These are phyloP conservation scores for Achaetomiella virescens DNA, from an alignment of 495 filamentous ascomycete genomes.

Conservation along the genomic window DNA sequence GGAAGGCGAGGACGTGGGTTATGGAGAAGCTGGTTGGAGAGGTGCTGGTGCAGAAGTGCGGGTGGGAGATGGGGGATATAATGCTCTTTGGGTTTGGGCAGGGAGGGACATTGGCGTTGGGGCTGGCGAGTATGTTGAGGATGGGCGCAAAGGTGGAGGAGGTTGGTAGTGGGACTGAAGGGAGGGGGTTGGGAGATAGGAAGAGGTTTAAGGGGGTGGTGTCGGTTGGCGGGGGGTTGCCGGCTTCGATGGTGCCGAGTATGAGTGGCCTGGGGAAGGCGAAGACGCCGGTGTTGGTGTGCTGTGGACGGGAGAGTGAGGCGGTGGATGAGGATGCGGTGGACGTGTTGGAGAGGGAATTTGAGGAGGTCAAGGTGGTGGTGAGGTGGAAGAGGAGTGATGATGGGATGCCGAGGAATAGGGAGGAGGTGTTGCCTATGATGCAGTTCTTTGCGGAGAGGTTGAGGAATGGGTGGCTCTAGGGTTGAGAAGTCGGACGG, in stretches of 20 bases:
- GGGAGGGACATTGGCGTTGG: conserved; percentile 73
- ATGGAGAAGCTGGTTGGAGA: conserved; percentile 52
- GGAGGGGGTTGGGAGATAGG: not conserved
- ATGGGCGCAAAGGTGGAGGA: conserved; percentile 24
- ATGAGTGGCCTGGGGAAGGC: conserved; percentile 43
- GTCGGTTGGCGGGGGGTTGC: conserved; percentile 68
- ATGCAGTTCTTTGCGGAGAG: conserved; percentile 88
- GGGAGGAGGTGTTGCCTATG: conserved; percentile 85
- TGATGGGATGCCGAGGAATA: conserved; percentile 75
- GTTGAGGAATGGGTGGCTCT: conserved; percentile 35
- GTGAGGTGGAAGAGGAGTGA: conserved; percentile 65
- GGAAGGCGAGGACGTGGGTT: conserved; percentile 45
- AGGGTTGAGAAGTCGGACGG: not conserved
- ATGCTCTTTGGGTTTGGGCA: conserved; percentile 82
- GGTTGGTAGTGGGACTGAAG: conserved; percentile 5
- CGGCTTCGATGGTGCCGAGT: conserved; percentile 44
- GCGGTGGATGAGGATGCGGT: conserved; percentile 58
- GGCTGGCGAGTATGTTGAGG: conserved; percentile 41
- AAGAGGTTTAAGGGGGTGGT: conserved; percentile 56
- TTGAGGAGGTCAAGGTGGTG: conserved; percentile 66
- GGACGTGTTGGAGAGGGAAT: conserved; percentile 56
- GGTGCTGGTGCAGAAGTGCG: conserved; percentile 59
- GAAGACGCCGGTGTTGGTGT: conserved; percentile 68
- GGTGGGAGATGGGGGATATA: conserved; percentile 62
- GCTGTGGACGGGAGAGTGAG: conserved; percentile 58